These are phyloP conservation scores for Fusarium concolor DNA, from an alignment of 2,329 filamentous ascomycete species.

Conservation along the genomic window DNA sequence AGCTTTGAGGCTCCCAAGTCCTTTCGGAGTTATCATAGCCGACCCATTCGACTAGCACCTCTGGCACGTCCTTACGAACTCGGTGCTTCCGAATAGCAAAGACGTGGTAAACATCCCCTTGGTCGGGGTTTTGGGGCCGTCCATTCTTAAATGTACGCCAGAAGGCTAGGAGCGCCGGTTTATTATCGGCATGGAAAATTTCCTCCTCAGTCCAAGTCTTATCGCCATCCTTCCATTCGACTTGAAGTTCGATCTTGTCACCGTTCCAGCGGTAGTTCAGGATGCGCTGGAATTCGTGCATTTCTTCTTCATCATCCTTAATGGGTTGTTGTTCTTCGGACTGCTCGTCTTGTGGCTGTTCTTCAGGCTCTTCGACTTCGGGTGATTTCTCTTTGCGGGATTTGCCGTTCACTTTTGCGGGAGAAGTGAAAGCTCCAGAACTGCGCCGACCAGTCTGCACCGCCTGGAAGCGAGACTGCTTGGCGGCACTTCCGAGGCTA, in stretches of 20 bases:
- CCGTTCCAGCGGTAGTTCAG: constrained; percentile 47
- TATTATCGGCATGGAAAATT: constrained; percentile 50
- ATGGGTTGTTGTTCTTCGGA: neutral
- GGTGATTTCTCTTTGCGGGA: neutral
- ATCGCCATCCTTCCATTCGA: constrained; percentile 49
- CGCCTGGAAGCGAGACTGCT: neutral
- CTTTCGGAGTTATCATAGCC: constrained; percentile 48
- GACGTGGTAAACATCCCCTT: constrained; percentile 47
- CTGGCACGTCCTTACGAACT: constrained; percentile 41
- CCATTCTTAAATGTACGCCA: constrained; percentile 49
- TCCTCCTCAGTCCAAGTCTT: constrained; percentile 52
- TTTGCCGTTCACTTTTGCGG: neutral
- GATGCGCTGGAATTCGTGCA: constrained; percentile 34
- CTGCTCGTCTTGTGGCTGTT: neutral
- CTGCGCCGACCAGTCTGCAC: too few species aligned
- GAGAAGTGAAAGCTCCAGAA: too few species aligned
- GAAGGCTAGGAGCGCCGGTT: constrained; percentile 48
- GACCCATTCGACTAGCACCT: constrained; percentile 53
- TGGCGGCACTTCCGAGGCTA: neutral
- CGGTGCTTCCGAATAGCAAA: constrained; percentile 51
- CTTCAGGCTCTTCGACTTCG: neutral
- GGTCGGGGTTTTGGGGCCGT: constrained; percentile 47
- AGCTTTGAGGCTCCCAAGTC: constrained; percentile 47
- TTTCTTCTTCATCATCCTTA: neutral
- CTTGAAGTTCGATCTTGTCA: constrained; percentile 47